Conservation (phyloP, 176 grass and related monocot species). For the Zoysia japonica region DNA sequence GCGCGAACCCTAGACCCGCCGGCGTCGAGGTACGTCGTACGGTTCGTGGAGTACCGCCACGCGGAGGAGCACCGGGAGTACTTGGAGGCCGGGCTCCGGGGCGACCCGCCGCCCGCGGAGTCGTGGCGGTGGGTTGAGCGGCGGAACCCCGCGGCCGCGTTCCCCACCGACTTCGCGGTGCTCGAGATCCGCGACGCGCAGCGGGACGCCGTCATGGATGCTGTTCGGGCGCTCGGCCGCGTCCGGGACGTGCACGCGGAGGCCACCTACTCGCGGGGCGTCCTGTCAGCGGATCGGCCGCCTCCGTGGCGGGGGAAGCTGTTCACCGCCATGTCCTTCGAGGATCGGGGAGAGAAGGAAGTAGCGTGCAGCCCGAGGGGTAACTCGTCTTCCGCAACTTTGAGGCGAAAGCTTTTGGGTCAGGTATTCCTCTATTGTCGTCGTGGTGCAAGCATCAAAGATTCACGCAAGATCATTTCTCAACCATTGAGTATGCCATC, state of each 20-base stretch:
- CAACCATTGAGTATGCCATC: background rate
- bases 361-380: conserved; percentile 9
- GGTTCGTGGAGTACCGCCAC: conserved; percentile 65
- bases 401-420: conserved; percentile 65
- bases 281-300: conserved; percentile 49
- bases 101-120: conserved; percentile 5
- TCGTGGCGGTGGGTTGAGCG: conserved; percentile 87
- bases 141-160: conserved; percentile 62
- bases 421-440: conserved; percentile 45
- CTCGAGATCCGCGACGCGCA: conserved; percentile 59
- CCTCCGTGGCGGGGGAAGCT: conserved; percentile 54
- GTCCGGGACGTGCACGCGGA: conserved; percentile 81
- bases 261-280: conserved; percentile 55
- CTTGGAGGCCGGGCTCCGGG: conserved; percentile 50
- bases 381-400: conserved; percentile 57
- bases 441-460: background rate
- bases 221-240: conserved; percentile 51
- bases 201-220: conserved; percentile 42
- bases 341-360: conserved; percentile 37
- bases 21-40: conserved; percentile 64
- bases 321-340: conserved; percentile 87
- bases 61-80: conserved; percentile 67
- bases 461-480: conserved; percentile 5
- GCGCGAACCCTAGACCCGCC: conserved; percentile 18
- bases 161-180: conserved; percentile 89